Percentiles rank a stretch among this genome's conserved stretches.
Conservation (phyloP, 2,329 filamentous ascomycete genomes). For the Fusarium circinatum region DNA sequence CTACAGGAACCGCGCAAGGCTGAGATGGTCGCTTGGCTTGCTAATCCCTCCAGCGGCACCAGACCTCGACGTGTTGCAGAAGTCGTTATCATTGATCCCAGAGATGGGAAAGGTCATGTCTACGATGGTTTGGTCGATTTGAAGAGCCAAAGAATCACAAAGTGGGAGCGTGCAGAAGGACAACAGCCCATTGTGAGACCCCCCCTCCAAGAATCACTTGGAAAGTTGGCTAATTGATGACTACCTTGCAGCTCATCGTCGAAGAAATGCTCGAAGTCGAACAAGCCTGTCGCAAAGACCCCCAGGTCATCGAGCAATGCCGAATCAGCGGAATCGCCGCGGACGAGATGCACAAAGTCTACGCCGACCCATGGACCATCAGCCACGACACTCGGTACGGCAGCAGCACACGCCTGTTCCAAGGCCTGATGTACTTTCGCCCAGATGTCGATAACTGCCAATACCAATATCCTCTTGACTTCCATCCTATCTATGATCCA, state of each 20-base stretch:
- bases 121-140: conserved; percentile 86
- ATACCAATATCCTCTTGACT: conserved; percentile 91
- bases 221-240: conserved; percentile 5
- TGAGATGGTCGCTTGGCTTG: conserved; percentile 84
- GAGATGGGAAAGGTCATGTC: conserved; percentile 71
- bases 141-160: conserved; percentile 69
- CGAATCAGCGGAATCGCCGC: conserved; percentile 81
- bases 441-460: conserved; percentile 87
- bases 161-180: conserved; percentile 79
- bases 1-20: conserved; percentile 87
- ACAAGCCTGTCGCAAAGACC: conserved; percentile 77
- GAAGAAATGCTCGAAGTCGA: conserved; percentile 89
- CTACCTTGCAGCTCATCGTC: conserved; percentile 77
- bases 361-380: conserved; percentile 96
- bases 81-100: conserved; percentile 80
- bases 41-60: conserved; percentile 66
- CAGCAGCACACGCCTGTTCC: conserved; percentile 80
- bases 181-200: conserved; percentile 79
- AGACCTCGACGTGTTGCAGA: conserved; percentile 80
- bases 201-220: no score
- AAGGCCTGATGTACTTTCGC: conserved; percentile 97
- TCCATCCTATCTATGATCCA: conserved; percentile 90
- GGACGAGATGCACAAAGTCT: conserved; percentile 93
- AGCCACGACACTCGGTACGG: conserved; percentile 92
- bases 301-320: conserved; percentile 91